These are phyloP conservation scores for Mycena olivaceomarginata DNA, from an alignment of 768 basidiomycete genomes.

Conservation along the genomic window DNA sequence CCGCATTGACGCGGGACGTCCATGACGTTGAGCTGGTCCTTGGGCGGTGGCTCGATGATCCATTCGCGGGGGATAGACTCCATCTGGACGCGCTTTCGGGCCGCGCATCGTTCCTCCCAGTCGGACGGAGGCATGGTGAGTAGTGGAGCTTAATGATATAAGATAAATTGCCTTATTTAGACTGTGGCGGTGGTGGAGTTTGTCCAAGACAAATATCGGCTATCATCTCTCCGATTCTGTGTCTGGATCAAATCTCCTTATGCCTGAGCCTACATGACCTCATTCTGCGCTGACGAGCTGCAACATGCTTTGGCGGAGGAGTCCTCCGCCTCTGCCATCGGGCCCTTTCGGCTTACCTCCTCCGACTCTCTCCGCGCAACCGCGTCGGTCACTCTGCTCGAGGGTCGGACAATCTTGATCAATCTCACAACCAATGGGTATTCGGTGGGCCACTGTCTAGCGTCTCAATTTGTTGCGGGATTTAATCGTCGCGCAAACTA, in stretches of 20 bases:
- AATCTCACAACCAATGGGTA: conserved; percentile 74
- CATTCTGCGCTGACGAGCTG: conserved; percentile 71
- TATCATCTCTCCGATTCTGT: background rate
- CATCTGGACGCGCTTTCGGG: conserved; percentile 68
- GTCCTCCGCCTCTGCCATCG: conserved; percentile 72
- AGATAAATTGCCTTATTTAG: background rate
- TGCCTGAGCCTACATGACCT: conserved; percentile 36
- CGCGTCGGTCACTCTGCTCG: conserved; percentile 74
- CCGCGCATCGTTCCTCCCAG: conserved; percentile 50
- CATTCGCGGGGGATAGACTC: conserved; percentile 74
- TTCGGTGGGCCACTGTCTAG: conserved; percentile 60
- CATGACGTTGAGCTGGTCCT: conserved; percentile 67
- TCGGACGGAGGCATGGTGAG: conserved; percentile 20
- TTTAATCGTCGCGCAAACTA: conserved; percentile 10
- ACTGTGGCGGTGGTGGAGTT: background rate
- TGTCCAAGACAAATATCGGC: conserved; percentile 1
- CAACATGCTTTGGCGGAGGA: conserved; percentile 74
- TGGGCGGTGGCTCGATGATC: conserved; percentile 64
- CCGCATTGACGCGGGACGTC: conserved; percentile 69
- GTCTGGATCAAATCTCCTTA: background rate
- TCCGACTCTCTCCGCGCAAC: conserved; percentile 67
- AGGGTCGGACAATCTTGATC: conserved; percentile 69
- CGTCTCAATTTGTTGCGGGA: background rate
- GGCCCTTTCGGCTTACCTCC: conserved; percentile 63
- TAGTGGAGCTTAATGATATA: background rate